A percentile compares a stretch with the other conserved stretches of the same genome.
Conservation (phyloP, 495 filamentous ascomycete genomes). For the Friedmanniomyces endolithicus region DNA sequence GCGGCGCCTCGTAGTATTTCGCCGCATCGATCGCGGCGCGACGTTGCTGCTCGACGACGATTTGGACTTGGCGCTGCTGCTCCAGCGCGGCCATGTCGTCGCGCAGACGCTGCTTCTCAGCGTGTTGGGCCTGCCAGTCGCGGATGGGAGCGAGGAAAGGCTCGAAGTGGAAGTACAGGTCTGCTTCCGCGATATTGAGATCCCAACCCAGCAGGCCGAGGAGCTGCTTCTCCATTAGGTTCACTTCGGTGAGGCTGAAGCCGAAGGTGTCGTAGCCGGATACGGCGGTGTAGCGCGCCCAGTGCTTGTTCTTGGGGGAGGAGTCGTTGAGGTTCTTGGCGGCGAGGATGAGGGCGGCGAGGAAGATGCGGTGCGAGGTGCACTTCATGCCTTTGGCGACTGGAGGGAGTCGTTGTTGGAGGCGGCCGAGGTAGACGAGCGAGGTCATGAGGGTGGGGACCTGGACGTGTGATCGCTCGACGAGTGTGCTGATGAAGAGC, state of each 20-base stretch:
- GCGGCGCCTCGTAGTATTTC: constrained; percentile 14
- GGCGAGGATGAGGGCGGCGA: constrained; percentile 65
- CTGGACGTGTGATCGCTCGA: constrained; percentile 88
- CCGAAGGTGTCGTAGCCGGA: constrained; percentile 69
- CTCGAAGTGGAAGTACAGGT: constrained; percentile 79
- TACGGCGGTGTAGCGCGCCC: constrained; percentile 78
- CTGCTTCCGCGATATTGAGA: constrained; percentile 64
- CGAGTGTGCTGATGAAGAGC: constrained; percentile 79
- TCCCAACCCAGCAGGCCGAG: constrained; percentile 92
- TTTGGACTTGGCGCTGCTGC: constrained; percentile 35
- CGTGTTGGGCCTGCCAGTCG: constrained; percentile 26
- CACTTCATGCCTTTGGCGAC: constrained; percentile 96
- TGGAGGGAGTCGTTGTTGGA: constrained; percentile 72
- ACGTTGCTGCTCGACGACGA: constrained; percentile 26
- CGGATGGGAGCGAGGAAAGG: constrained; percentile 80
- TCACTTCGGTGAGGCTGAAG: constrained; percentile 88
- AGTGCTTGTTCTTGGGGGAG: constrained; percentile 99
- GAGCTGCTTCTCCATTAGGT: constrained; percentile 96
- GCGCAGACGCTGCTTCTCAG: constrained; percentile 23
- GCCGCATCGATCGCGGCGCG: constrained; percentile 20
- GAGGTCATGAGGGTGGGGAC: constrained; percentile 94
- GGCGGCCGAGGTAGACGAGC: constrained; percentile 77
- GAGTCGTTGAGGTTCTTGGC: constrained; percentile 79
- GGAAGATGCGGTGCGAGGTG: constrained; percentile 83
- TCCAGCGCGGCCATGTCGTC: constrained; percentile 33